Evolutionary conservation across 1,139 yeast species (phyloP).

Genomic region (Arxiozyma slooffiae): DNA sequence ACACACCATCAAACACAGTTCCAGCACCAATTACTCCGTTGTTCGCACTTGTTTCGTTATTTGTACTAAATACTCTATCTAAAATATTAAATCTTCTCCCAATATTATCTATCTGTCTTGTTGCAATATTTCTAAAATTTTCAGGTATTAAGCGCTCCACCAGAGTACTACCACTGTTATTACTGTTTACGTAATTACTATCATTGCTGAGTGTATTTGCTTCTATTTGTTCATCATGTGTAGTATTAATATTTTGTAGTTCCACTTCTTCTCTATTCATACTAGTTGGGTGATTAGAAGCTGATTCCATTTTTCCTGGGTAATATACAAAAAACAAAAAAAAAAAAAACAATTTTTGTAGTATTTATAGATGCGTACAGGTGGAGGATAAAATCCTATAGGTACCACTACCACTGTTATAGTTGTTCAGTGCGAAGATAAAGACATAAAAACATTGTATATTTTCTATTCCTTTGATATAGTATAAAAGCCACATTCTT

Average conservation of each 20-base stretch:
- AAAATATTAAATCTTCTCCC: conserved; percentile 32
- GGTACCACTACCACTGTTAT: background rate
- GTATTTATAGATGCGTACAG: no score
- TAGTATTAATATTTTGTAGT: background rate
- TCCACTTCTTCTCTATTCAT: background rate
- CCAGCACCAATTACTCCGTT: conserved; percentile 18
- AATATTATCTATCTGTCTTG: conserved; percentile 18
- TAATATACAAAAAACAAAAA: background rate
- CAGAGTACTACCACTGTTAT: background rate
- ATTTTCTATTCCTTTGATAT: background rate
- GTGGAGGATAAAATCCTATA: background rate
- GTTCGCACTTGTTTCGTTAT: conserved; percentile 4
- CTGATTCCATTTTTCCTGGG: background rate
- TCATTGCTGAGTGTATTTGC: background rate
- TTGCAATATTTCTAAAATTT: conserved; percentile 19
- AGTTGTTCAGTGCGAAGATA: background rate
- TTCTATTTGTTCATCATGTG: background rate
- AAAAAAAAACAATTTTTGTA: no score
- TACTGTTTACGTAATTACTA: background rate
- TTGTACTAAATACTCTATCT: conserved; percentile 30
- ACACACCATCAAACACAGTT: conserved; percentile 67
- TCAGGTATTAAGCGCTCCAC: conserved; percentile 4
- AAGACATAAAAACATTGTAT: background rate
- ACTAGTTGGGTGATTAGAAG: background rate
- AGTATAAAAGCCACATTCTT: background rate